Conservation (phyloP, 208 protist genomes). For the Naegleria gruberi region DNA sequence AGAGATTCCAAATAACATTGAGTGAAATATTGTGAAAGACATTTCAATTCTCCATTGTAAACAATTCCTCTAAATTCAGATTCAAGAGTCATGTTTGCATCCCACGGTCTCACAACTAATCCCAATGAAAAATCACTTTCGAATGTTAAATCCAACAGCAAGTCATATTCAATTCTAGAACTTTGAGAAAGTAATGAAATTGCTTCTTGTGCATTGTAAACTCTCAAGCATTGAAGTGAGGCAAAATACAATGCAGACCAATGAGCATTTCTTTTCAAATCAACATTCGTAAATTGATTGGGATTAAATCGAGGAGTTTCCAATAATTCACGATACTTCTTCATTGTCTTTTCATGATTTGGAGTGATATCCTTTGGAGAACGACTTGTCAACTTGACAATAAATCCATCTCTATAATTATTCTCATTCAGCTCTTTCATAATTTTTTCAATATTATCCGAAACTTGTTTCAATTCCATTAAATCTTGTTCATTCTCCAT, state of each 20-base stretch:
- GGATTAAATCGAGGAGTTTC: not conserved
- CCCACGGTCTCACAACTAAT: not conserved
- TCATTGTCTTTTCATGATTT: not conserved
- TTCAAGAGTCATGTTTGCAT: not conserved
- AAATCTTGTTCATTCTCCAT: not conserved
- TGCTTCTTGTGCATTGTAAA: not conserved
- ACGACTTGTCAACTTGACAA: not conserved
- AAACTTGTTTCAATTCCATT: not conserved
- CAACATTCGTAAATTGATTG: no score
- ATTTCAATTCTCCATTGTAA: not conserved
- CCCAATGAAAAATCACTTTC: not conserved
- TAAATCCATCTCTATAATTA: not conserved
- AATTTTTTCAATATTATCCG: not conserved
- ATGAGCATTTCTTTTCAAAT: not conserved
- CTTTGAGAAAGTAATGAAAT: not conserved
- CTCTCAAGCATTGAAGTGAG: not conserved
- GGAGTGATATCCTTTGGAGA: not conserved
- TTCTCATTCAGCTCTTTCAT: not conserved
- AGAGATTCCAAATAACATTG: not conserved
- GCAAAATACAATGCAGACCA: not conserved
- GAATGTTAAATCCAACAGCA: not conserved
- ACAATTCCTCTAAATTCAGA: not conserved
- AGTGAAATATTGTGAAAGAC: not conserved
- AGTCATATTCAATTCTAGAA: not conserved
- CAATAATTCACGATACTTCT: not conserved